phyloP scores from a whole-genome alignment of 805 yeast species.

The Teunomyces lycoperdinae region DNA sequence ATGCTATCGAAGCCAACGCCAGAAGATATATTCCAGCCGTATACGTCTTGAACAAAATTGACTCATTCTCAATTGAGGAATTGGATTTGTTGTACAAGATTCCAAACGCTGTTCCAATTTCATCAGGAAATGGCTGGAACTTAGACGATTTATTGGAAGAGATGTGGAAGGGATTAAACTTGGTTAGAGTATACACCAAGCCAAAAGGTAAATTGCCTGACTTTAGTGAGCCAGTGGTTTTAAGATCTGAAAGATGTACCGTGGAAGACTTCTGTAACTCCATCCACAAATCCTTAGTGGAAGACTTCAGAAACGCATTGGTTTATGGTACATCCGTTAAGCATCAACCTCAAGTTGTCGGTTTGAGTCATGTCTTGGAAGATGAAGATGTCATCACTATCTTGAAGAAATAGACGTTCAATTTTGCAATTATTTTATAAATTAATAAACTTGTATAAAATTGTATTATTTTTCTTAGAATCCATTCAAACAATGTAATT shows the following conservation, averaged over 20 bases:
- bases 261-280: slow-evolving; percentile 96
- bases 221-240: slow-evolving; percentile 90
- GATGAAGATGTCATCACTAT: slow-evolving; percentile 98
- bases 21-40: slow-evolving; percentile 95
- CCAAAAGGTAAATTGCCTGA: slow-evolving; percentile 96
- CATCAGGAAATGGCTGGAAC: slow-evolving; percentile 96
- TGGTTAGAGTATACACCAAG: slow-evolving; percentile 95
- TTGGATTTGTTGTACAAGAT: slow-evolving; percentile 85
- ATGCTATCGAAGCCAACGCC: slow-evolving; percentile 83
- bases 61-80: slow-evolving; percentile 91
- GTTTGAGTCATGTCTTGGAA: slow-evolving; percentile 74
- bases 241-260: slow-evolving; percentile 75
- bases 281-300: slow-evolving; percentile 91
- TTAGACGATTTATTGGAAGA: slow-evolving; percentile 88
- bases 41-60: slow-evolving; percentile 93
- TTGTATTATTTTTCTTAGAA: not conserved
- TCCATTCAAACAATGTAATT: too few relatives aligned
- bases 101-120: slow-evolving; percentile 96
- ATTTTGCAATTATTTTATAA: not conserved
- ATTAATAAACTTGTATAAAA: not conserved
- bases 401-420: slow-evolving; percentile 57
- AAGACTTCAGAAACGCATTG: slow-evolving; percentile 87
- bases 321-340: slow-evolving; percentile 94
- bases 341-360: slow-evolving; percentile 97
- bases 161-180: slow-evolving; percentile 91